phyloP scores from a whole-genome alignment of 805 yeast genomes.

The Yamadazyma ubonensis region DNA sequence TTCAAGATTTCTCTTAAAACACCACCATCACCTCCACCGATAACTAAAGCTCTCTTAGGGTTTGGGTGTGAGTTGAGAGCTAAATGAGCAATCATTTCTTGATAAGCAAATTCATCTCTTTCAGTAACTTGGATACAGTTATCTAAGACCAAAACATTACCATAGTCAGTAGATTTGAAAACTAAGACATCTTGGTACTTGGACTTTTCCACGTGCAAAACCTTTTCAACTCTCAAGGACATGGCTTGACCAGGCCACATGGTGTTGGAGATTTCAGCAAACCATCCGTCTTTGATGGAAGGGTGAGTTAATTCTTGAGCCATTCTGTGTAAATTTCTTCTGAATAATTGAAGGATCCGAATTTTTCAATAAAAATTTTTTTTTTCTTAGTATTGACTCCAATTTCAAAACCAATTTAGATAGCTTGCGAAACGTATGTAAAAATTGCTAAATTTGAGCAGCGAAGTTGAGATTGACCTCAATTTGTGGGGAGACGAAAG shows the following conservation, averaged over 20 bases:
- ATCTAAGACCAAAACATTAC: slow-evolving; percentile 92
- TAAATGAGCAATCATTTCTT: slow-evolving; percentile 96
- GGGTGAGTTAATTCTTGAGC: slow-evolving; percentile 52
- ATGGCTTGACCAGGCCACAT: slow-evolving; percentile 99
- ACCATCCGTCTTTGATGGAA: slow-evolving; percentile 85
- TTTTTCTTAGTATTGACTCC: slow-evolving; percentile 1
- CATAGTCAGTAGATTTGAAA: slow-evolving; percentile 90
- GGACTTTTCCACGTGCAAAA: slow-evolving; percentile 81
- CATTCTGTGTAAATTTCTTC: slow-evolving; percentile 8
- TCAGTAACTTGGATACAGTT: slow-evolving; percentile 96
- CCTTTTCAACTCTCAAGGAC: slow-evolving; percentile 83
- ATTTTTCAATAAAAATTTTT: neutral
- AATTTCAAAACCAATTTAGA: neutral
- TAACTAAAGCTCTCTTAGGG: slow-evolving; percentile 90
- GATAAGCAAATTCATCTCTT: slow-evolving; percentile 96
- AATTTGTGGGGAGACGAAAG: too few relatives aligned
- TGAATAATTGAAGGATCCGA: neutral
- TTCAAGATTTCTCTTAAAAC: slow-evolving; percentile 92
- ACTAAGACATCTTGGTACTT: slow-evolving; percentile 92
- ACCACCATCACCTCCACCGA: slow-evolving; percentile 99
- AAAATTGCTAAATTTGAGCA: neutral
- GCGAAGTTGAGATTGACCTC: too few relatives aligned
- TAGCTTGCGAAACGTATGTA: neutral
- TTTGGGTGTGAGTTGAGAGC: slow-evolving; percentile 91
- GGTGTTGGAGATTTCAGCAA: slow-evolving; percentile 89